These are phyloP conservation scores for Fragaria nilgerrensis DNA, from an alignment of 306 rosid genomes.

Conservation along the genomic window DNA sequence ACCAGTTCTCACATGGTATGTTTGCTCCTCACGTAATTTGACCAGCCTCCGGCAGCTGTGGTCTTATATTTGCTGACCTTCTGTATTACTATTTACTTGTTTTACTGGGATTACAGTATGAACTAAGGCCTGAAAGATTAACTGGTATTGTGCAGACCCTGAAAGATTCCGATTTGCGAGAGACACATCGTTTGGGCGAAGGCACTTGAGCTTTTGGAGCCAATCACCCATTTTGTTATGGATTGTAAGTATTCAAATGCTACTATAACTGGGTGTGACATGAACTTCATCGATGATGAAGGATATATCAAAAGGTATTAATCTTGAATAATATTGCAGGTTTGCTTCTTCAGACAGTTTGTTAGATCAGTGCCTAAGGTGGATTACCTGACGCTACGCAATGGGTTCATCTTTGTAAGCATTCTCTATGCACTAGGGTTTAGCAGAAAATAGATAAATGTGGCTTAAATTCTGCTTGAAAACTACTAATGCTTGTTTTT, in stretches of 20 bases:
- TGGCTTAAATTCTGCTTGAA: background rate
- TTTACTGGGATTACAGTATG: background rate
- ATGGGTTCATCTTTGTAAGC: conserved; percentile 77
- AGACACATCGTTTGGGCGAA: conserved; percentile 84
- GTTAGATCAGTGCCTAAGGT: conserved; percentile 78
- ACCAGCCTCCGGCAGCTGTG: background rate
- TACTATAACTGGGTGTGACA: background rate
- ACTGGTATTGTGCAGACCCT: conserved; percentile 51
- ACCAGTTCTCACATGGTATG: conserved; percentile 73
- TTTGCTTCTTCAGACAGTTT: conserved; percentile 81
- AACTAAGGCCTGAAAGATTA: background rate
- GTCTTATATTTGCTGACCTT: background rate
- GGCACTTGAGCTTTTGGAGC: conserved; percentile 80
- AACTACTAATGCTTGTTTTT: background rate
- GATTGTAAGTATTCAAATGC: conserved; percentile 54
- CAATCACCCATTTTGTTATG: conserved; percentile 53
- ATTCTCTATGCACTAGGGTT: background rate
- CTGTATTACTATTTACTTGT: background rate
- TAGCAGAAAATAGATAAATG: background rate
- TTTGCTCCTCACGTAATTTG: background rate
- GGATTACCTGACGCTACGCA: conserved; percentile 77
- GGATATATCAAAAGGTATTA: background rate
- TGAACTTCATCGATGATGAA: background rate
- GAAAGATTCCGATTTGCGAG: conserved; percentile 79
- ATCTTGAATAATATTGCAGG: conserved; percentile 23